Conservation (phyloP, 78 protist genomes). For the Dictyostelium capitatum region DNA sequence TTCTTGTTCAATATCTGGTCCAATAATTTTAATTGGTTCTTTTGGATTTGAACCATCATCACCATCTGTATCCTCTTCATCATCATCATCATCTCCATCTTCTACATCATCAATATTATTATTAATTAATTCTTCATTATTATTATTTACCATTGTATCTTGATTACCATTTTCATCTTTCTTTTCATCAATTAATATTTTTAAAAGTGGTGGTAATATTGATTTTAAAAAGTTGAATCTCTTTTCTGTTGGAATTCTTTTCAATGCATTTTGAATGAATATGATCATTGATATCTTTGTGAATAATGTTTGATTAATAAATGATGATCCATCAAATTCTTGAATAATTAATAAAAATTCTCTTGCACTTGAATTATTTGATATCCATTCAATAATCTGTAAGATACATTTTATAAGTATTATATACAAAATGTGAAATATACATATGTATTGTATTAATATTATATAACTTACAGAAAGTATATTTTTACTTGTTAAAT, state of each 20-base stretch:
- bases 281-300: slow-evolving; percentile 41
- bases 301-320: slow-evolving; percentile 19
- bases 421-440: background rate
- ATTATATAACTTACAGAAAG: slow-evolving; percentile 1
- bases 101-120: background rate
- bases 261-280: slow-evolving; percentile 42
- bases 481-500: slow-evolving; percentile 4
- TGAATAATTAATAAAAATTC: slow-evolving; percentile 61
- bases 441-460: background rate
- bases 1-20: slow-evolving; percentile 28
- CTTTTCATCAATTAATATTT: background rate
- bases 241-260: slow-evolving; percentile 52
- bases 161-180: background rate
- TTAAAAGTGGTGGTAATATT: slow-evolving; percentile 46
- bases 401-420: background rate
- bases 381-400: slow-evolving; percentile 67
- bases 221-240: slow-evolving; percentile 52
- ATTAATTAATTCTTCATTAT: background rate
- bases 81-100: slow-evolving; percentile 1
- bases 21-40: slow-evolving; percentile 33
- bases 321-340: slow-evolving; percentile 60
- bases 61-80: background rate
- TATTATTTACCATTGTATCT: background rate
- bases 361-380: slow-evolving; percentile 71
- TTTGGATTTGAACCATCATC: background rate